Conservation (phyloP, 257 asterid species). For the Capsicum pubescens region DNA sequence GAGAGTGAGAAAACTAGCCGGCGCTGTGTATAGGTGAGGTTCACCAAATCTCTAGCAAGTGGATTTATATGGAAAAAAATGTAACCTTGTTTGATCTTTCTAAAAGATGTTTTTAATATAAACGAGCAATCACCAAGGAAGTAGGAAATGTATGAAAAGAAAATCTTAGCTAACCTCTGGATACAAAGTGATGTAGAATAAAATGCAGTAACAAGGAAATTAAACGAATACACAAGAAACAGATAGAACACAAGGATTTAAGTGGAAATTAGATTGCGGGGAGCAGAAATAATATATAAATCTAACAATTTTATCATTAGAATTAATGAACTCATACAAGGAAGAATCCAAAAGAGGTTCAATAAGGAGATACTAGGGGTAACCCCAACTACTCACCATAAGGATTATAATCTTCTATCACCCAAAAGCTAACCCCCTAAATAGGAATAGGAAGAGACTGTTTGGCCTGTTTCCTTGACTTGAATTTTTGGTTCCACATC, state of each 20-base stretch:
- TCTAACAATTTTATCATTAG: neutral
- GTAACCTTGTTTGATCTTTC: neutral
- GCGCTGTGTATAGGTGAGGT: neutral
- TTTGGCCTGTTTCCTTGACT: neutral
- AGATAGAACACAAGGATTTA: neutral
- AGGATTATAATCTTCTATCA: neutral
- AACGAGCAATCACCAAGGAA: neutral
- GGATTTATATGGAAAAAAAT: neutral
- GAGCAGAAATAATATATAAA: neutral
- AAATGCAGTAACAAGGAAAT: constrained; percentile 4
- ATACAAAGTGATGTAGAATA: neutral
- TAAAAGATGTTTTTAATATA: too few relatives aligned
- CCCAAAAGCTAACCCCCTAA: neutral
- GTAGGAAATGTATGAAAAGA: neutral
- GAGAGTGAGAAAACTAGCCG: neutral
- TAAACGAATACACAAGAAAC: neutral
- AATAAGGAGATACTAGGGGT: neutral
- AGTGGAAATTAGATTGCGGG: neutral
- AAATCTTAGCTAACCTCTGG: neutral
- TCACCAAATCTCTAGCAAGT: neutral
- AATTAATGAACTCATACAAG: neutral
- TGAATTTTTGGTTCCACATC: constrained; percentile 10
- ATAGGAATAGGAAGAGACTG: neutral
- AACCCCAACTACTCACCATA: constrained; percentile 5
- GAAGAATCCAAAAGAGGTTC: neutral